Base-by-base conservation (phyloP, 2,329 filamentous ascomycete species). In the Leptographium flavum region DNA sequence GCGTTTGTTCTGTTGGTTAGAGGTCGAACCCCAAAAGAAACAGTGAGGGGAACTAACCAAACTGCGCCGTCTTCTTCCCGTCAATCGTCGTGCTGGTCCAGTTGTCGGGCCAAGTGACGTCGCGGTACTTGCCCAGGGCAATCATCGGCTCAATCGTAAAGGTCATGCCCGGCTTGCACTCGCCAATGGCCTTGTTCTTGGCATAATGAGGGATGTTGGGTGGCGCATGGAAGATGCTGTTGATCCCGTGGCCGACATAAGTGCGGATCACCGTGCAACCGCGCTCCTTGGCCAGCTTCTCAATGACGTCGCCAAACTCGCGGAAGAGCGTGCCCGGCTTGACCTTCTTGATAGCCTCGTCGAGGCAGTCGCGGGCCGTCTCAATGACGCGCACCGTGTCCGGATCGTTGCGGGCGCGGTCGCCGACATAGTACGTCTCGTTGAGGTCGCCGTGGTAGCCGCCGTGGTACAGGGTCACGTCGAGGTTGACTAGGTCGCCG, bases 131-230 rank as follows among this genome's bases (percentile, higher is more conserved):
- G 47, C 92, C 92, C 45, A 95, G 63, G 35, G 87, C 87, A 60
- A 98, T 88, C 92, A 98, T 98, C 15, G 92, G 92, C 67, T 98
- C 92, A 50, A 98, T 98, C 1, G 92, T 98, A 58, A 98, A 98
- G 52, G 87, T 94, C 87, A 96, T 95, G 45, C 92, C 92, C 0
- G 86, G 81, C 68, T 95, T 95, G 49, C 88, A 92, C 55, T 84
- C 79, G 41, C 92, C 92, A 1, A 95, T 83, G 0, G 90, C 87
- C 75, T 96, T 98, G 67, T 96, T 98, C 73, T 94, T 96, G 47
- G 82, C 90, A 58, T 98, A 98, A 63, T 98, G 92, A 5, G 92
- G 92, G 43, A 98, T 81, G 59, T 93, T 96, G 1, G 92, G 92
- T 25, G 88, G 79, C 60, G 81, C 84, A 65, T 98, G 92, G 73